These are phyloP conservation scores for Stagonosporopsis cucurbitacearum DNA, from an alignment of 2,329 filamentous ascomycete genomes.

Conservation along the genomic window DNA sequence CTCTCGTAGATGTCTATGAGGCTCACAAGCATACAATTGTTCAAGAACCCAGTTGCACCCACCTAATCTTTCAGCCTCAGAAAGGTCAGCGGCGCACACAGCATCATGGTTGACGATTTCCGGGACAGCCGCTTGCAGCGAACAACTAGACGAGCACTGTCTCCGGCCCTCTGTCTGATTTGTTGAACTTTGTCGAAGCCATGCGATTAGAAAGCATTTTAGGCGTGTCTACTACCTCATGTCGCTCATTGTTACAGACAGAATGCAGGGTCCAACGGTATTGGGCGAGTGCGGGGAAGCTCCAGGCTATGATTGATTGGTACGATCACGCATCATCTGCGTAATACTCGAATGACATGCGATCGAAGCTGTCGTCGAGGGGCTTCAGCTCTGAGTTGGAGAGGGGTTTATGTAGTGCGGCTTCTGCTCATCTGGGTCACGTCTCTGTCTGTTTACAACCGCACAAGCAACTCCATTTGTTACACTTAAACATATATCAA, in stretches of 20 bases:
- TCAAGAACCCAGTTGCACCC: not conserved
- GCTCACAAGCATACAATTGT: slow-evolving; percentile 5
- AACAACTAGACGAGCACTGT: not conserved
- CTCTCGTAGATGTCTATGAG: slow-evolving; percentile 14
- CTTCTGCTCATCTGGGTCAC: not conserved
- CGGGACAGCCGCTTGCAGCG: not conserved
- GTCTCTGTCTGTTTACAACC: not conserved
- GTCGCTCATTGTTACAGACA: slow-evolving; percentile 31
- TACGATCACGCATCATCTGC: slow-evolving; percentile 40
- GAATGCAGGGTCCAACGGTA: slow-evolving; percentile 35
- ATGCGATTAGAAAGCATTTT: slow-evolving; percentile 5
- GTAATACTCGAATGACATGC: slow-evolving; percentile 41
- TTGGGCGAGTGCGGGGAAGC: slow-evolving; percentile 42
- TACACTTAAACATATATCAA: not conserved
- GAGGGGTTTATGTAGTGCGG: slow-evolving; percentile 24
- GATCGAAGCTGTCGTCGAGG: slow-evolving; percentile 23
- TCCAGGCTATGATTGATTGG: slow-evolving; percentile 39
- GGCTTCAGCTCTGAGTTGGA: slow-evolving; percentile 23
- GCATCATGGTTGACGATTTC: not conserved
- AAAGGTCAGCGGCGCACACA: not conserved
- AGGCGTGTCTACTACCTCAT: slow-evolving; percentile 7
- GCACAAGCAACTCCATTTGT: not conserved
- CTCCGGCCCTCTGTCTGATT: slow-evolving; percentile 14
- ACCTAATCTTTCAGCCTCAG: not conserved
- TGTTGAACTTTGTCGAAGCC: slow-evolving; percentile 3